Evolutionary conservation across 2,329 filamentous ascomycete genomes (phyloP), one percentile per base, ranked within the genome.

Genomic region (Scorias spongiosa): DNA sequence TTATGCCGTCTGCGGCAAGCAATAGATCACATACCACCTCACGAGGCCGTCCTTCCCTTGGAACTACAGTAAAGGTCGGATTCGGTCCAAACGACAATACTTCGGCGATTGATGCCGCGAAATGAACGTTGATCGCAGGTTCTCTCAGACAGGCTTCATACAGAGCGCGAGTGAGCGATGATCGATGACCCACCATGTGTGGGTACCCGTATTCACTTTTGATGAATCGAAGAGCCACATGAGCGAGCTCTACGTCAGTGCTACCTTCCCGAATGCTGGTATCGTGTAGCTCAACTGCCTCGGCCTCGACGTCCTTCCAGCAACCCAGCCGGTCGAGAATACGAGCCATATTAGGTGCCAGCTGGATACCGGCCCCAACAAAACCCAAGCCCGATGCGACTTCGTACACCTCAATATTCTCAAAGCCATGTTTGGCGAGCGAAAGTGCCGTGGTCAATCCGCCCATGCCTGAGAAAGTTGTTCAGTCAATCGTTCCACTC

Each of bases 331-430:
- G 67, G 56, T 85, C 79, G 10, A 91, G 70, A 8, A 91, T 81
- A 2, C 82, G 74, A 2, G 80, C 78, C 72, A 89, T 82, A 51
- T 91, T 93, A 0, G 84, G 84, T 0, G 84, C 82, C 46, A 89
- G 70, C 59, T 93, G 85, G 51, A 91, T 89, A 5, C 85, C 85
- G 1, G 85, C 85, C 18, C 85, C 85, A 1, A 89, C 83, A 54
- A 89, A 89, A 5, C 84, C 84, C 3, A 89, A 70, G 50, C 77
- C 74, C 4, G 79, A 75, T 0, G 83, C 83, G 30, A 71, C 74
- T 59, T 89, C 84, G 59, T 78, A 89, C 42, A 89, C 75, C 44
- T 80, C 69, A 54, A 89, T 80, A 45, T 81, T 67, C 50, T 69
- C 75, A 63, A 89, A 88, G 7, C 84, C 84, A 53, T 79, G 77